Conservation (phyloP, 805 yeast genomes). For the Hanseniaspora pseudoguilliermondii region DNA sequence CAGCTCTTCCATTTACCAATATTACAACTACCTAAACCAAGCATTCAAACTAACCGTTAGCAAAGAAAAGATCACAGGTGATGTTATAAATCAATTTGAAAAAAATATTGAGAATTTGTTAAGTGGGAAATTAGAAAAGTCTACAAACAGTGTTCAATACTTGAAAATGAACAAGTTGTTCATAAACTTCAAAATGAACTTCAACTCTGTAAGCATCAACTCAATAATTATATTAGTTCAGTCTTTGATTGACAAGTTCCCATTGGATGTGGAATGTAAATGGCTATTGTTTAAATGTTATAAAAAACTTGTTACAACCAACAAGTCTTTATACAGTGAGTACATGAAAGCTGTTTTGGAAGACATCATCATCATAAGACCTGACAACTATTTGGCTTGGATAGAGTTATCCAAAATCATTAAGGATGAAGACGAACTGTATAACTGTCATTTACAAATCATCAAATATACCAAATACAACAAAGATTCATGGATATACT, state of each 20-base stretch:
- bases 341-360: conserved; percentile 33
- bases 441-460: conserved; percentile 48
- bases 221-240: conserved; percentile 17
- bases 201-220: conserved; percentile 15
- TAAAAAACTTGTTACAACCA: background rate
- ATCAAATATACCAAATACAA: conserved; percentile 65
- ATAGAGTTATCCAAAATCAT: conserved; percentile 21
- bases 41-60: conserved; percentile 13
- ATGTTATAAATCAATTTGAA: conserved; percentile 9
- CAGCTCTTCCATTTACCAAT: conserved; percentile 24
- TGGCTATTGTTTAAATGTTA: conserved; percentile 7
- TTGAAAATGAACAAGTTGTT: conserved; percentile 22
- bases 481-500: conserved; percentile 63
- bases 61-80: conserved; percentile 5
- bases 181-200: conserved; percentile 19
- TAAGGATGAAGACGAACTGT: conserved; percentile 21
- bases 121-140: conserved; percentile 41
- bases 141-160: conserved; percentile 27
- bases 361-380: conserved; percentile 57
- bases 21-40: conserved; percentile 23
- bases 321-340: background rate
- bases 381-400: conserved; percentile 33
- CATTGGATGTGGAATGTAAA: conserved; percentile 29
- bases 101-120: conserved; percentile 43
- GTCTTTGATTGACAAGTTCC: conserved; percentile 30